A percentile compares a stretch with the other conserved stretches of the same genome.
Evolutionary conservation across 1,284 basidiomycete genomes (phyloP).

Genomic region (Takashimella tepidaria): DNA sequence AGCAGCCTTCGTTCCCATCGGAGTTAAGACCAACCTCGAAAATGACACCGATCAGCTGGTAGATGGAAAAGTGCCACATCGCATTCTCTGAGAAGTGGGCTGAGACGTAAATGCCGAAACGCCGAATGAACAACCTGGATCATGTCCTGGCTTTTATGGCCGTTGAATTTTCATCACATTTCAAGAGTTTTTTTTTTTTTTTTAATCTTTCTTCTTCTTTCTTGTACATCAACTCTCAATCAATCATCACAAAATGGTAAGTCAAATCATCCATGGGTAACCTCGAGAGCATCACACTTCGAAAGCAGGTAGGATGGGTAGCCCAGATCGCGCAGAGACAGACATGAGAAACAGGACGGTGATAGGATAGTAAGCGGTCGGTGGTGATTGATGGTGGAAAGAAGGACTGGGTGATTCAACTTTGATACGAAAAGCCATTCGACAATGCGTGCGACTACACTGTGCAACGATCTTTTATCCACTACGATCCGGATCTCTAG

Average conservation of each 20-base stretch:
- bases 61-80: neutral
- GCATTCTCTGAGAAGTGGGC: too few species aligned
- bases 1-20: neutral
- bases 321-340: neutral
- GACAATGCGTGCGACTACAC: too few species aligned
- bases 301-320: too few species aligned
- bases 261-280: too few species aligned
- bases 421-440: too few species aligned
- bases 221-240: constrained; percentile 1
- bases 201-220: neutral
- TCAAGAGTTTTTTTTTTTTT: neutral
- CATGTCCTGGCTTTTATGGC: neutral
- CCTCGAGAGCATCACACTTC: too few species aligned
- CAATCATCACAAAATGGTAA: constrained; percentile 5
- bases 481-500: too few species aligned
- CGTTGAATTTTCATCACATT: neutral
- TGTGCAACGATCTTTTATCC: too few species aligned
- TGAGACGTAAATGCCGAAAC: neutral
- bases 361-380: neutral
- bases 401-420: too few species aligned
- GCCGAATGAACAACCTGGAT: neutral
- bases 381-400: too few species aligned
- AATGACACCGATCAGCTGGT: too few species aligned
- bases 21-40: neutral
- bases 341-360: neutral